These are phyloP conservation scores for Coccomyxa subellipsoidea DNA, from an alignment of 163 green algal genomes.

Conservation along the genomic window DNA sequence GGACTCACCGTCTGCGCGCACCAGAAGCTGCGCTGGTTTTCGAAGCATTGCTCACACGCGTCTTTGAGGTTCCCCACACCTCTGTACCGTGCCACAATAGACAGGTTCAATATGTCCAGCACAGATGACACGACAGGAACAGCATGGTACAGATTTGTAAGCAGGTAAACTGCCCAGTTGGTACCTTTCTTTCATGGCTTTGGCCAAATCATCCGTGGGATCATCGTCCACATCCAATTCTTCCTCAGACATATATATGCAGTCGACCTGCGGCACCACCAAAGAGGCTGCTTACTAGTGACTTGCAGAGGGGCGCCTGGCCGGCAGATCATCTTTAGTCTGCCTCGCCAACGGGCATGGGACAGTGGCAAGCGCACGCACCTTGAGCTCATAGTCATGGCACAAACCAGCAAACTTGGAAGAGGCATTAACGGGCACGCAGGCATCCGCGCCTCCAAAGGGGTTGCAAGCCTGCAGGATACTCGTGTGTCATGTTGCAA, in stretches of 20 bases:
- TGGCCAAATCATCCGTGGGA: neutral
- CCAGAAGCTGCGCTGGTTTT: conserved; percentile 4
- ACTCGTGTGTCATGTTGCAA: neutral
- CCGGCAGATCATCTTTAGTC: no score
- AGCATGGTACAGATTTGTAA: no score
- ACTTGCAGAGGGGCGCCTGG: no score
- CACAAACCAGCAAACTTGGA: neutral
- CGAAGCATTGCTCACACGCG: conserved; percentile 7
- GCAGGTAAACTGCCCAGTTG: no score
- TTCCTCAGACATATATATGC: conserved; percentile 9
- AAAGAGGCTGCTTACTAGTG: neutral
- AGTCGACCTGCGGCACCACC: conserved; percentile 12
- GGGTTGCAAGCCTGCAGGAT: neutral
- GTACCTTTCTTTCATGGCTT: neutral
- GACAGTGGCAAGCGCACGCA: no score
- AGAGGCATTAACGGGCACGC: neutral
- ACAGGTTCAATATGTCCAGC: neutral
- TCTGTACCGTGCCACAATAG: neutral
- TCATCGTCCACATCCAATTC: neutral
- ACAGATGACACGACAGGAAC: no score
- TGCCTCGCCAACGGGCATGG: no score
- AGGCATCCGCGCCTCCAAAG: neutral
- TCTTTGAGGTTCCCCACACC: conserved; percentile 1
- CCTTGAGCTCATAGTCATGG: neutral
- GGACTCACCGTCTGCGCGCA: conserved; percentile 17